phyloP scores from a whole-genome alignment of 2,329 filamentous ascomycete genomes.

The Fusarium nygamai region DNA sequence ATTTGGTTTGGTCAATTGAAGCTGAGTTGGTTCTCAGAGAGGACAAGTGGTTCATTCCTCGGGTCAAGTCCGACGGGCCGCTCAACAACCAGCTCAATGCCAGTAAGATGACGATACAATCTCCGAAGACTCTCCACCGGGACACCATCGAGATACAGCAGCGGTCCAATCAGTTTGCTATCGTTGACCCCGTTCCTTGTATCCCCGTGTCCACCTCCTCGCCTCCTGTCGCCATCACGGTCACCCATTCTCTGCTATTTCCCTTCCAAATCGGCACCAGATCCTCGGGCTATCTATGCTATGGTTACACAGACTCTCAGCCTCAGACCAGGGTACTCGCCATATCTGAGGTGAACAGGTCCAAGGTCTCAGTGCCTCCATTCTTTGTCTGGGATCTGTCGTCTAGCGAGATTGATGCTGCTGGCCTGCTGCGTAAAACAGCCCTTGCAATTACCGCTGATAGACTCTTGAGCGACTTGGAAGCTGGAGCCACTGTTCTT shows the following conservation, averaged over 20 bases:
- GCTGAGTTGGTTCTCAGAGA: not conserved
- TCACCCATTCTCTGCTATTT: not conserved
- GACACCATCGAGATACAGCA: not conserved
- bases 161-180: not conserved
- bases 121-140: not conserved
- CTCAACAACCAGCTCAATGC: not conserved
- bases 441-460: not conserved
- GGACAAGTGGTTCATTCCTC: not conserved
- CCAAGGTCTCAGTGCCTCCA: not conserved
- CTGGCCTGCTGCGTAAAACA: not conserved
- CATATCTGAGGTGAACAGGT: not conserved
- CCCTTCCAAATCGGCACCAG: not conserved
- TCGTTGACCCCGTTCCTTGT: not conserved
- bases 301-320: not conserved
- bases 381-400: slow-evolving; percentile 3
- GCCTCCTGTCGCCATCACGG: not conserved
- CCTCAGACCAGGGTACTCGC: not conserved
- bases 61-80: not conserved
- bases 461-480: not conserved
- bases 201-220: not conserved
- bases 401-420: not conserved
- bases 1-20: not conserved
- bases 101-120: not conserved
- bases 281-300: not conserved
- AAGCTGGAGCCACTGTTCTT: not conserved